Base-by-base conservation (phyloP, 2,329 filamentous ascomycete genomes). In the Lomentospora prolificans region DNA sequence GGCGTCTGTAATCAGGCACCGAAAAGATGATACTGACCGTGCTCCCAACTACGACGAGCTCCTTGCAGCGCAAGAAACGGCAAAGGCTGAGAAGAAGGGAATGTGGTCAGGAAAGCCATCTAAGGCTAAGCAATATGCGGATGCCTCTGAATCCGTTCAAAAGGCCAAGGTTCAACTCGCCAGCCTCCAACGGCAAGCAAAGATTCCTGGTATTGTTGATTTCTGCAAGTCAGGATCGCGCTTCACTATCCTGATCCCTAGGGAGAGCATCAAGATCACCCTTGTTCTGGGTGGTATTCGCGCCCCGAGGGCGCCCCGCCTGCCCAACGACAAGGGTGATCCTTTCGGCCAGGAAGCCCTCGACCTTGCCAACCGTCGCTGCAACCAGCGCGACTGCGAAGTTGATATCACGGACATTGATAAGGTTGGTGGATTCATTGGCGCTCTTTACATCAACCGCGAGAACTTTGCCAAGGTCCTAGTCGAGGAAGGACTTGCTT, bases 351-450 rank as follows among this genome's bases (percentile, higher is more conserved):
- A 95, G 69, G 94, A 99, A 73, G 92, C 92, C 3, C 81, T 95
- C 60, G 92, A 99, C 53, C 85, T 97, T 62, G 91, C 92, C 51
- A 90, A 89, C 71, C 86, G 83, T 64, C 84, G 91, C 57, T 90
- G 87, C 73, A 87, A 90, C 76, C 94, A 99, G 75, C 86, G 94
- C 55, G 94, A 99, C 70, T 91, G 94, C 51, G 92, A 97, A 71
- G 89, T 99, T 57, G 91, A 99, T 64, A 87, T 99, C 19, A 85
- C 96, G 69, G 90, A 91, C 64, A 88, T 90, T 62, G 94, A 99
- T 78, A 97, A 96, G 77, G 86, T 94, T 25, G 94, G 94, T 64
- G 94, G 94, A 36, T 99, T 99, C 76, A 97, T 99, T 62, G 94
- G 94, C 56, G 89, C 90, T 12, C 78, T 99, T 24, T 96, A 90